phyloP scores from a whole-genome alignment of 1,284 basidiomycete genomes.

The Cystobasidium slooffiae region DNA sequence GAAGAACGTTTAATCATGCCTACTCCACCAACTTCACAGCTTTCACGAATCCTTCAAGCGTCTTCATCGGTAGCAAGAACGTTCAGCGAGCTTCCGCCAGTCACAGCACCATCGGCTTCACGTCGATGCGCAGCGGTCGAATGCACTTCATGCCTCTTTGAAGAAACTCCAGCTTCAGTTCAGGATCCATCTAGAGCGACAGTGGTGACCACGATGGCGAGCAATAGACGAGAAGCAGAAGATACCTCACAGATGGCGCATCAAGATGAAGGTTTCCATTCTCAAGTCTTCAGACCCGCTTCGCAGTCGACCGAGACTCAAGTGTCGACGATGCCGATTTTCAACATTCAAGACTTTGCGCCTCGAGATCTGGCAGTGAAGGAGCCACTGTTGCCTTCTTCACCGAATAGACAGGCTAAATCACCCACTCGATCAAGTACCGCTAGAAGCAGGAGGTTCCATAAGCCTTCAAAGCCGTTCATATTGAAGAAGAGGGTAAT shows the following conservation, averaged over 20 bases:
- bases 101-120: not conserved
- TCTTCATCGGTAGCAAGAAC: too few species aligned
- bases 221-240: not conserved
- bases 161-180: not conserved
- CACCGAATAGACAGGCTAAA: too few species aligned
- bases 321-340: not conserved
- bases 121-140: not conserved
- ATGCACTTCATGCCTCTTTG: constrained; percentile 21
- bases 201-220: not conserved
- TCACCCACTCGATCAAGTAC: not conserved
- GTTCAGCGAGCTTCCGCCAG: not conserved
- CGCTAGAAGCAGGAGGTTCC: too few species aligned
- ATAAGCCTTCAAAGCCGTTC: not conserved
- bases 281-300: not conserved
- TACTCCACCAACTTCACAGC: constrained; percentile 9
- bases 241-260: not conserved
- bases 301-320: not conserved
- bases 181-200: not conserved
- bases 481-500: constrained; percentile 13
- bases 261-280: not conserved
- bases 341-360: not conserved
- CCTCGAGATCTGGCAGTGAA: not conserved
- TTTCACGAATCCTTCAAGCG: not conserved
- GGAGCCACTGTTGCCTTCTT: not conserved
- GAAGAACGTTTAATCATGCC: constrained; percentile 8